Evolutionary conservation across 2,329 filamentous ascomycete species (phyloP), one percentile per base, ranked within the genome.

Genomic region (Alternaria conjuncta): DNA sequence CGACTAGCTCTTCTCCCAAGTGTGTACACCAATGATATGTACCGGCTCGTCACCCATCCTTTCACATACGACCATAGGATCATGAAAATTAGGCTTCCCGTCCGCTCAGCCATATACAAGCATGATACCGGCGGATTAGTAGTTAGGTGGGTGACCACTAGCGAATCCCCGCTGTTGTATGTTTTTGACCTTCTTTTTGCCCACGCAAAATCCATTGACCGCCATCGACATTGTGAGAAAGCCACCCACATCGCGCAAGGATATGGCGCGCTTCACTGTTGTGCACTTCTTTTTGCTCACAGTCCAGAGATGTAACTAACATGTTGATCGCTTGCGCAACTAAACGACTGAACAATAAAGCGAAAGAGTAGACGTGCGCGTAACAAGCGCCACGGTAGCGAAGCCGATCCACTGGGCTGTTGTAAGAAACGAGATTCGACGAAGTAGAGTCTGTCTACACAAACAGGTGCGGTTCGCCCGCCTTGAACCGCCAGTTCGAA

Each of bases 171-270:
- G 30, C 30, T 32, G 30, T 32, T 32, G 30, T 32, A 32, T 32
- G 36, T 41, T 41, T 41, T 41, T 18, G 36, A 0, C 3, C 32
- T 36, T 18, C 9, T 41, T 41, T 41, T 41, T 41, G 36, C 36
- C 2, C 15, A 0, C 2, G 2, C 32, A n/a, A 5, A 41, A 41
- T 41, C 15, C 15, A 41, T 10, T 8, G 0, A n/a, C 3, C 32
- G 4, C 32, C 13, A 2, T 3, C 32, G 1, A 0, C 32, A 0
- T n/a, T 8, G 15, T 36, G 32, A 1, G 8, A n/a, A n/a, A 9
- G 7, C 15, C 32, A 36, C 4, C 0, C 15, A 5, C 7, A 41
- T 18, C 5, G n/a, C 15, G 9, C n/a, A 11, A 3, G n/a, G 18
- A 18, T 4, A 11, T 18, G 5, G 36, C 36, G 36, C 36, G 36